These are phyloP conservation scores for Fusarium palustre DNA, from an alignment of 2,329 filamentous ascomycete genomes.

Conservation along the genomic window DNA sequence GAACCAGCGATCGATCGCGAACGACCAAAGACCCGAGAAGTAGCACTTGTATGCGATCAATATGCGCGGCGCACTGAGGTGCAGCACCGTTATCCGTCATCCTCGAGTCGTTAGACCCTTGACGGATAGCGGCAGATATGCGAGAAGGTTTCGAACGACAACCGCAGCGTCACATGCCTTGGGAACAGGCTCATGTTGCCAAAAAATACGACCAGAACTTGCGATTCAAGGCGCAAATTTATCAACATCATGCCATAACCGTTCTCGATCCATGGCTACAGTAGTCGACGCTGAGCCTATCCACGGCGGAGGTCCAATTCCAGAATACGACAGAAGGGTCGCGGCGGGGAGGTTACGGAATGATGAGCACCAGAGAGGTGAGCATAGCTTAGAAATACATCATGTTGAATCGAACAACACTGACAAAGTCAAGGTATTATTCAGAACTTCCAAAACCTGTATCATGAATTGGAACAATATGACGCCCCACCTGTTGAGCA, in stretches of 20 bases:
- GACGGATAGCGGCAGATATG: constrained; percentile 31
- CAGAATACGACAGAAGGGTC: constrained; percentile 89
- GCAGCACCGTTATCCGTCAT: constrained; percentile 33
- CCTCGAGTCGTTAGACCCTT: constrained; percentile 26
- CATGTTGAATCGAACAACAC: background rate
- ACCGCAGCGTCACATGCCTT: constrained; percentile 29
- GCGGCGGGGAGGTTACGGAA: constrained; percentile 79
- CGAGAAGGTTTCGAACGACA: constrained; percentile 42
- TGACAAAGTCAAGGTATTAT: constrained; percentile 75
- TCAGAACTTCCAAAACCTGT: constrained; percentile 86
- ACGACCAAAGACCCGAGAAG: background rate
- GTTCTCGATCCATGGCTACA: constrained; percentile 48
- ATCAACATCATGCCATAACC: constrained; percentile 21
- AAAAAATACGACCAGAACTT: constrained; percentile 5
- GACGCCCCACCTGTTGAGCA: constrained; percentile 78
- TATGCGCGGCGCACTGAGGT: constrained; percentile 40
- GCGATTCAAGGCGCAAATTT: constrained; percentile 5
- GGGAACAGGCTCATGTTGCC: constrained; percentile 16
- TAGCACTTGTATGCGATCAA: constrained; percentile 19
- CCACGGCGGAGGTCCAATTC: constrained; percentile 74
- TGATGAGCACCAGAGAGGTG: constrained; percentile 91
- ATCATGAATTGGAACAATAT: constrained; percentile 83
- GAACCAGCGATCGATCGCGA: constrained; percentile 16
- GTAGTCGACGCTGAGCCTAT: constrained; percentile 40
- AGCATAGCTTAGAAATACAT: background rate